phyloP scores from a whole-genome alignment of 371 early-diverging fungal species.

The Cokeromyces recurvatus region DNA sequence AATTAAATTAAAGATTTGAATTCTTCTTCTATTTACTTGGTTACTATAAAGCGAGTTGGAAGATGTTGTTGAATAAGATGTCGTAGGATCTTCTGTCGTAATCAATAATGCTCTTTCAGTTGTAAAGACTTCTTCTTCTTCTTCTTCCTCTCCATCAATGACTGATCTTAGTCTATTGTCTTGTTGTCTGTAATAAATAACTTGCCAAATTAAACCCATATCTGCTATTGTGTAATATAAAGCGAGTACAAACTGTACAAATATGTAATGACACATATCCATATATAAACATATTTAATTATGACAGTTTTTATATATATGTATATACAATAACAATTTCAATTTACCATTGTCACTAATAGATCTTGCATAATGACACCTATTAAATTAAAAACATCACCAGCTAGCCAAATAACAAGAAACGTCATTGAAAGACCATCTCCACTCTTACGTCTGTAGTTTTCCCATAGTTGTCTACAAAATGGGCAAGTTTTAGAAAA shows the following conservation, averaged over 20 bases:
- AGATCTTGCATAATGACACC: constrained; percentile 75
- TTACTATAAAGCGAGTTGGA: background rate
- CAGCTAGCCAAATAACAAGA: constrained; percentile 78
- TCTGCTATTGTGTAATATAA: constrained; percentile 49
- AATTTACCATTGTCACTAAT: constrained; percentile 60
- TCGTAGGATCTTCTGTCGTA: background rate
- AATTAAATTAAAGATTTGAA: constrained; percentile 7
- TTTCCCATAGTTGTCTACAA: constrained; percentile 56
- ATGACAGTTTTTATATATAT: no score
- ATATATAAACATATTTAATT: no score
- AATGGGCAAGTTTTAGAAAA: no score
- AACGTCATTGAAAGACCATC: constrained; percentile 68
- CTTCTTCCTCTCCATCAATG: no score
- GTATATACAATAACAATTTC: no score
- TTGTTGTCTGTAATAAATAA: constrained; percentile 36
- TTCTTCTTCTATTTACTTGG: constrained; percentile 2
- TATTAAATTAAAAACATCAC: constrained; percentile 74
- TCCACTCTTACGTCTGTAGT: constrained; percentile 55
- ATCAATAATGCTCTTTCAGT: constrained; percentile 2
- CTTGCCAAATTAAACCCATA: constrained; percentile 50
- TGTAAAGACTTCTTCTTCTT: constrained; percentile 4
- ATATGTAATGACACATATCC: background rate
- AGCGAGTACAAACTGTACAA: constrained; percentile 33
- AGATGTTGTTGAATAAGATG: background rate
- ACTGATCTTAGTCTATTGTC: no score